Base-by-base conservation (phyloP, 169 alveolate genomes). In the Cryptosporidium andersoni region DNA sequence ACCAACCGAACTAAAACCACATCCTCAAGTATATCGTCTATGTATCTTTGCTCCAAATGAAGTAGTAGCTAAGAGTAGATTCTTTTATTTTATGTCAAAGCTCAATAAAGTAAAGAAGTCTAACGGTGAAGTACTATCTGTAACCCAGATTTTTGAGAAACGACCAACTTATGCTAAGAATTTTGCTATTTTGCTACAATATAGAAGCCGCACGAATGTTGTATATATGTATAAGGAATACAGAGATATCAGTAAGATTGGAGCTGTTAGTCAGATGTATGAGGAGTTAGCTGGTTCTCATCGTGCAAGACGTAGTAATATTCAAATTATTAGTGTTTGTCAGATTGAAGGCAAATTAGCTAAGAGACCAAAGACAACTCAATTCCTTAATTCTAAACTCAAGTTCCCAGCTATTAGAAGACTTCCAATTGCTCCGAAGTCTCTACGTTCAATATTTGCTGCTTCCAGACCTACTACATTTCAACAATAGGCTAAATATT, bases 141-240 rank as follows among this genome's bases (percentile, higher is more conserved):
- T 95, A 80, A 89, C 94, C 81, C 94, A 91, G 90, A 81, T 94
- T 80, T 67, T 81, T 62, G 99, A 97, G 89, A 93, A 93, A 82
- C 88, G 94, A 82, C 96, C 98, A 39, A 90, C 95, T 53, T 88
- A 89, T 81, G 99, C 93, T 66, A 95, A 97, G 94, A 98, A 97
- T 93, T 98, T 94, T 92, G 99, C 99, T 58, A 94, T 98, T 65
- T 96, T 97, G 94, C 92, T 97, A 81, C 96, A 98, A 81, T 98
- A 97, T 92, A 95, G 96, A 92, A 95, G 99, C 89, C 96, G 99
- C 89, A 97, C 99, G 56, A 99, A 98, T 80, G 95, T 97, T 65
- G 99, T 96, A 91, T 97, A 98, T 95, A 98, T 98, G 99, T 98
- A 98, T 96, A 98, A 97, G 94, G 99, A 98, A 94, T 96, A 90